Evolutionary conservation across 2,329 filamentous ascomycete species (phyloP), one percentile per base, ranked within the genome.

Genomic region (Rutstroemia sp.): DNA sequence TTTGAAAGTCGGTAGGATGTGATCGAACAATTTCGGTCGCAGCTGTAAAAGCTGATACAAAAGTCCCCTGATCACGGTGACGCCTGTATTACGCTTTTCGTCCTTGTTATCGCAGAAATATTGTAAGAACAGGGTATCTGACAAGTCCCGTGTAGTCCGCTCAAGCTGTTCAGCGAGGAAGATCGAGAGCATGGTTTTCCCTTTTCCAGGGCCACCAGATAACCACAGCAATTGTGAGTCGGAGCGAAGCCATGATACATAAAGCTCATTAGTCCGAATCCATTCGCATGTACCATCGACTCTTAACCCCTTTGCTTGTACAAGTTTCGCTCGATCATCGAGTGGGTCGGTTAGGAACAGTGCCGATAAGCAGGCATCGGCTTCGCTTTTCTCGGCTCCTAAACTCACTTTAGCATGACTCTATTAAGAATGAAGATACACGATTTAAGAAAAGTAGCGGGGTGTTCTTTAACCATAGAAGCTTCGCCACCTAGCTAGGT

Each of bases 101-200:
- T 76, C 62, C 8, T 70, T 71, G n/a, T 66, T 65, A 60, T 79
- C 70, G 61, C 73, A 79, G 64, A 78, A 74, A 7, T 27, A 27
- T 27, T 27, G 25, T 27, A 27, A 27, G 25, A 27, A 27, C 25
- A 27, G 25, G 25, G 64, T 75, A 76, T 58, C 34, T 39, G 65
- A 19, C 63, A 60, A 2, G 37, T 45, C 7, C 16, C 47, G 45
- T 37, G 54, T 48, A 19, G 2, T 57, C 48, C 44, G 47, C 34
- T 60, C 52, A 4, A 61, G 45, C 44, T 61, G 57, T 54, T 62
- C 51, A 49, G 57, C 55, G 30, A 64, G 57, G 21, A 61, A 62
- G 19, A 60, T 60, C 0, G 71, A 54, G 1, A 73, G 60, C 67
- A 72, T 72, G 0, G 69, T 73, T 48, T 72, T 73, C 0, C 71